Conservation (phyloP, 768 basidiomycete species). For the Russula compacta region DNA sequence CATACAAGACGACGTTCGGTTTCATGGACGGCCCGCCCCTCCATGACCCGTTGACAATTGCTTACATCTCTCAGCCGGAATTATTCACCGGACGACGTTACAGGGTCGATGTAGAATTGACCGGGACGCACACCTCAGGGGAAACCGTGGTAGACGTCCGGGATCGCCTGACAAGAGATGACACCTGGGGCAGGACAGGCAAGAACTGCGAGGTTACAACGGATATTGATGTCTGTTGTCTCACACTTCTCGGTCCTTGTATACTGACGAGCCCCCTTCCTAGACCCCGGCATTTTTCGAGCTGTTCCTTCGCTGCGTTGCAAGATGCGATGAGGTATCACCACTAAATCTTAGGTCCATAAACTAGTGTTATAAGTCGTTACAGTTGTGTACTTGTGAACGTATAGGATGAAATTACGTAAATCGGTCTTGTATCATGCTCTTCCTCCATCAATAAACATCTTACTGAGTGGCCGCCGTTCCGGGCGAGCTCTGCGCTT, state of each 20-base stretch:
- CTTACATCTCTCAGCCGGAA: constrained; percentile 61
- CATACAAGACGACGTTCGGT: constrained; percentile 68
- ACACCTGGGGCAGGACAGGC: constrained; percentile 62
- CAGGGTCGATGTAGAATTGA: constrained; percentile 76
- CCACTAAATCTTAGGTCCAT: constrained; percentile 40
- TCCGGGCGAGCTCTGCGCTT: constrained; percentile 40
- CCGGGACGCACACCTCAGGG: constrained; percentile 55
- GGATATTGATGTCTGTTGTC: constrained; percentile 48
- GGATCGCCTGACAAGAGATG: constrained; percentile 48
- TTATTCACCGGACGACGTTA: constrained; percentile 56
- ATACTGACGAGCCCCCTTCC: constrained; percentile 1
- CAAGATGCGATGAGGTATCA: constrained; percentile 47
- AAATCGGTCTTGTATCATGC: constrained; percentile 22
- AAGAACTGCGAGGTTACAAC: constrained; percentile 72
- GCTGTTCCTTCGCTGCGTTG: constrained; percentile 51
- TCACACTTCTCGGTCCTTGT: not conserved
- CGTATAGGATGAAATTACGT: not conserved
- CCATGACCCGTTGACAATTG: constrained; percentile 79
- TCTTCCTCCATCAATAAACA: constrained; percentile 60
- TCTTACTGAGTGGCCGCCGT: constrained; percentile 61
- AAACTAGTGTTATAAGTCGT: not conserved
- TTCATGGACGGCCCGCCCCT: constrained; percentile 81
- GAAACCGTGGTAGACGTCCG: constrained; percentile 78
- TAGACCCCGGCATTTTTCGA: constrained; percentile 61
- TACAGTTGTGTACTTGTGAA: not conserved